Conservation (phyloP, 2,329 filamentous ascomycete genomes). For the Scedosporium aurantiacum region DNA sequence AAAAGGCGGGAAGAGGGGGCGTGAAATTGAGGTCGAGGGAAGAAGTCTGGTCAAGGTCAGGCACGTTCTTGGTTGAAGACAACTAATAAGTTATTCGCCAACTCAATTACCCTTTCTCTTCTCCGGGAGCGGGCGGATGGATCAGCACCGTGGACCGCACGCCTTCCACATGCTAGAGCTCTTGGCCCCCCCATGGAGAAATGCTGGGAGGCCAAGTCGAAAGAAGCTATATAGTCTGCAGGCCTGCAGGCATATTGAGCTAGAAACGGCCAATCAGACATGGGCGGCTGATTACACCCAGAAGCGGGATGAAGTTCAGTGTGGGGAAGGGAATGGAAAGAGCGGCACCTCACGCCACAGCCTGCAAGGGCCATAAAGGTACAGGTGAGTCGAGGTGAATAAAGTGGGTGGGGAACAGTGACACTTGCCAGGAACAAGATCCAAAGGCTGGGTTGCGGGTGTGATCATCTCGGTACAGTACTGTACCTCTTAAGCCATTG, state of each 20-base stretch:
- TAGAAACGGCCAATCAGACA: neutral
- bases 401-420: neutral
- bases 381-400: neutral
- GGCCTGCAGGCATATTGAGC: neutral
- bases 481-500: conserved; percentile 1
- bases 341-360: neutral
- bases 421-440: neutral
- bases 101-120: neutral
- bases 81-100: too few relatives aligned
- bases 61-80: too few relatives aligned
- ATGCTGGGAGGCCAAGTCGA: neutral
- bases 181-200: neutral
- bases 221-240: neutral
- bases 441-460: neutral
- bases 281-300: neutral
- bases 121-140: neutral
- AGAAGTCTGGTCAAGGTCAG: too few relatives aligned
- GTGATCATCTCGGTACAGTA: neutral
- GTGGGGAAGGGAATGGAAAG: neutral
- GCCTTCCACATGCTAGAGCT: neutral
- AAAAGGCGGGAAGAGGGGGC: neutral
- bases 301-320: neutral
- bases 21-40: neutral
- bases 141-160: neutral
- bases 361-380: neutral